Base-by-base conservation (phyloP, 2,329 filamentous ascomycete genomes). In the Aureobasidium sp. region DNA sequence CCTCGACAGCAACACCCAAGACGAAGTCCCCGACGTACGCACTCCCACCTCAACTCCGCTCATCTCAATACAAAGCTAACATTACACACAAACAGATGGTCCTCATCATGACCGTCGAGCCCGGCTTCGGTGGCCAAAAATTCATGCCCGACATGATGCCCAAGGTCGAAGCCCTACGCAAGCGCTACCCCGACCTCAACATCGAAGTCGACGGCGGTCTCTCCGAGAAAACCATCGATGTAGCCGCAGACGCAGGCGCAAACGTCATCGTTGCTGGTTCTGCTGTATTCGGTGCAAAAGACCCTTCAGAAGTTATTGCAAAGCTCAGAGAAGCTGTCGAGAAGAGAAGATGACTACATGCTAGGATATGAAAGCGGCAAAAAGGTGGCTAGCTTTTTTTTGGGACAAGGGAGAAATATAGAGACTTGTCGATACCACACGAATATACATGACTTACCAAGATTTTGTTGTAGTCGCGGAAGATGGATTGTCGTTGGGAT, bases 181-280 rank as follows among this genome's bases (percentile, higher is more conserved):
- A 87, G 72, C 85, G 84, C 70, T 99, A 97, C 73, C 93, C 94
- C 2, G 83, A 96, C 6, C 78, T 99, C 64, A 94, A 97, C 77
- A 99, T 99, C 69, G 94, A 99, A 77, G 93, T 99, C 44, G 94
- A 99, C 73, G 94, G 94, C 59, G 94, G 94, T 3, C 76, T 99
- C 48, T 91, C 91, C 1, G 86, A 91, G 59, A 85, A 85, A 66
- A 99, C 94, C 0, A 94, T 99, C 68, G 92, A 94, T 69, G 89
- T 93, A 72, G 94, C 94, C 9, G 94, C 94, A 0, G 91, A 96
- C 64, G 94, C 94, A 0, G 94, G 94, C 37, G 94, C 94, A 61
- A 99, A 99, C 70, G 94, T 99, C 62, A 99, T 99, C 71, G 94
- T 99, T 57, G 93, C 94, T 13, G 94, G 94, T 34, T 96, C 90